Conservation (phyloP, 768 basidiomycete genomes). For the Tylopilus vinaceipallidus region DNA sequence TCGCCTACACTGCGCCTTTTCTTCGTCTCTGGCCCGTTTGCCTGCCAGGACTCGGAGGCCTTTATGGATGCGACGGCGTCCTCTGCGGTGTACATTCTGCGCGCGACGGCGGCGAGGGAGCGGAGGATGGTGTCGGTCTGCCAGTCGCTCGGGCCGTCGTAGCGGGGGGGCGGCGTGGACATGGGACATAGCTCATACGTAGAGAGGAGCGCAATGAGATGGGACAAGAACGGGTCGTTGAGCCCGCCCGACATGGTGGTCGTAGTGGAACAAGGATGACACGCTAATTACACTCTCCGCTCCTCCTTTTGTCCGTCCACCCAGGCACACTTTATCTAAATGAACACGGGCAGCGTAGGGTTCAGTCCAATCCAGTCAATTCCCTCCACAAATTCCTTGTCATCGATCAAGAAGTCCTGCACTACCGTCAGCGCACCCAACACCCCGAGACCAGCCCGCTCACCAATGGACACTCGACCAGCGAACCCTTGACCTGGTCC, state of each 20-base stretch:
- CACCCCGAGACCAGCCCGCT: conserved; percentile 18
- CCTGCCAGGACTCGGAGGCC: conserved; percentile 34
- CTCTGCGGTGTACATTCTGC: conserved; percentile 58
- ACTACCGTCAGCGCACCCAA: conserved; percentile 5
- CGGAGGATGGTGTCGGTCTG: conserved; percentile 57
- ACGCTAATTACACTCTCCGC: conserved; percentile 23
- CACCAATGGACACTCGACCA: conserved; percentile 79
- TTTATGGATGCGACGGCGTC: conserved; percentile 41
- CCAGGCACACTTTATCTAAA: conserved; percentile 37
- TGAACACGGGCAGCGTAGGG: conserved; percentile 78
- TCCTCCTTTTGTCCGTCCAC: neutral
- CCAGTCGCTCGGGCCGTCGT: conserved; percentile 56
- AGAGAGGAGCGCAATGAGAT: conserved; percentile 58
- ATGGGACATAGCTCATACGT: conserved; percentile 55
- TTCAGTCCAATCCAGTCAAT: conserved; percentile 73
- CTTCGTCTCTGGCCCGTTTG: conserved; percentile 41
- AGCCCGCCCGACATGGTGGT: conserved; percentile 35
- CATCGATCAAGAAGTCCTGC: conserved; percentile 84
- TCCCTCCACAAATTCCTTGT: conserved; percentile 67
- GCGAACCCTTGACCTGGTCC: conserved; percentile 59
- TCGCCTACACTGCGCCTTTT: conserved; percentile 43
- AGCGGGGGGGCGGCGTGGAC: conserved; percentile 50
- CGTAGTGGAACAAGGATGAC: conserved; percentile 4
- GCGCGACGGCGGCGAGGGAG: conserved; percentile 48
- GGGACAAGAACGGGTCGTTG: conserved; percentile 43